Evolutionary conservation across 2,329 filamentous ascomycete species (phyloP).

Genomic region (Calonectria multiphialidica): DNA sequence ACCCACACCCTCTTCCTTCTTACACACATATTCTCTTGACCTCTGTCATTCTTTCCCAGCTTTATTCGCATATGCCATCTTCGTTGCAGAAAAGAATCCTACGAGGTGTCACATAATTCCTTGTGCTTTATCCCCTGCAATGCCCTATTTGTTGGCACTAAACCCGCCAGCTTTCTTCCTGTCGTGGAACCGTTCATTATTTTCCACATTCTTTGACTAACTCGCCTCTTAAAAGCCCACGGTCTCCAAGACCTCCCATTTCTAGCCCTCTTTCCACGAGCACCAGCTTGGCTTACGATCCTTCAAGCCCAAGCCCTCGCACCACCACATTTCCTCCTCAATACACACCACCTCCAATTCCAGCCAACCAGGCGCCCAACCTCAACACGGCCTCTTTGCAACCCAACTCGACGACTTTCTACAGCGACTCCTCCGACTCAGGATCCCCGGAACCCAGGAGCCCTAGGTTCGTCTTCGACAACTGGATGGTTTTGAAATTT

Average conservation of each 20-base stretch:
- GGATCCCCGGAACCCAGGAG: constrained; percentile 48
- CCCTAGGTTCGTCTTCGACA: constrained; percentile 46
- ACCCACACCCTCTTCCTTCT: constrained; percentile 40
- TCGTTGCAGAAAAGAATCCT: constrained; percentile 35
- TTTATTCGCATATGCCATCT: constrained; percentile 19
- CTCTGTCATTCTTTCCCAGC: constrained; percentile 25
- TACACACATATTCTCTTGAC: constrained; percentile 33
- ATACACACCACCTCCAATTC: constrained; percentile 43
- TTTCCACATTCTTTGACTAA: constrained; percentile 32
- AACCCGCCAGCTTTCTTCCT: constrained; percentile 40
- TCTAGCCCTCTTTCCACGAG: constrained; percentile 64
- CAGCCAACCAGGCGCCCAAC: constrained; percentile 30
- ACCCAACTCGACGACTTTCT: constrained; percentile 48
- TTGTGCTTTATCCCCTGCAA: constrained; percentile 35
- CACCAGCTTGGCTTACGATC: constrained; percentile 56
- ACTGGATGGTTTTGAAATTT: constrained; percentile 10
- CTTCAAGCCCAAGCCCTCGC: constrained; percentile 55
- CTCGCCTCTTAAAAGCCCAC: constrained; percentile 45
- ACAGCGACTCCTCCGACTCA: constrained; percentile 52
- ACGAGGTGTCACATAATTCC: constrained; percentile 39
- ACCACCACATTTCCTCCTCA: constrained; percentile 36
- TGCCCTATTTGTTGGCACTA: constrained; percentile 28
- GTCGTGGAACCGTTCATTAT: constrained; percentile 39
- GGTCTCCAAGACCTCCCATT: constrained; percentile 61
- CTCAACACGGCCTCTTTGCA: constrained; percentile 26